Evolutionary conservation across 2,329 filamentous ascomycete species (phyloP).

Genomic region (Xylogone sp.): DNA sequence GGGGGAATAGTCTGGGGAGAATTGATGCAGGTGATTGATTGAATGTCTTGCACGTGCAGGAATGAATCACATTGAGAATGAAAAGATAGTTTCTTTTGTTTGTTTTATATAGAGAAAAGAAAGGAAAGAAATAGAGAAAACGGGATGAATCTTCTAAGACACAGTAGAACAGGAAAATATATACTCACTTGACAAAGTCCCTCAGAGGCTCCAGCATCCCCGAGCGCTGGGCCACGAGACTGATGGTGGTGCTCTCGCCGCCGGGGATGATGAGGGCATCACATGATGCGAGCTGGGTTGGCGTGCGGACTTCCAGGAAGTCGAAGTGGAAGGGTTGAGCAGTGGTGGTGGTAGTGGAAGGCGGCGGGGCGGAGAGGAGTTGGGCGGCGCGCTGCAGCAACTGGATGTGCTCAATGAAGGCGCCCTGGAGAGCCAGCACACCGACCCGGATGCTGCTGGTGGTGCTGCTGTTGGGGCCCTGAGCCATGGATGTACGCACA

Average conservation of each 20-base stretch:
- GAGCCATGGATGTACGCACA: not conserved
- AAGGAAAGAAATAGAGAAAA: no score
- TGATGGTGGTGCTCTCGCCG: slow-evolving; percentile 92
- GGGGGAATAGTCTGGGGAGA: slow-evolving; percentile 4
- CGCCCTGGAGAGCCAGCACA: slow-evolving; percentile 79
- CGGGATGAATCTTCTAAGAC: no score
- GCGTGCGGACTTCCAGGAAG: slow-evolving; percentile 78
- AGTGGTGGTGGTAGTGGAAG: slow-evolving; percentile 5
- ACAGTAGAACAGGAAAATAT: not conserved
- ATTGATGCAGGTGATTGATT: no score
- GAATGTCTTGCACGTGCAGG: no score
- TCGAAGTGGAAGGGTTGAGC: not conserved
- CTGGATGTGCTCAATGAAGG: slow-evolving; percentile 83
- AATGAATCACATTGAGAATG: no score
- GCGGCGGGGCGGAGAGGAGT: slow-evolving; percentile 32
- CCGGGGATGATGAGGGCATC: slow-evolving; percentile 87
- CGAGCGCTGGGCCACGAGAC: slow-evolving; percentile 78
- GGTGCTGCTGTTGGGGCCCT: slow-evolving; percentile 1
- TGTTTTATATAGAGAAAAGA: no score
- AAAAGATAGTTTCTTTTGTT: no score
- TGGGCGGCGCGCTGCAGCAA: slow-evolving; percentile 67
- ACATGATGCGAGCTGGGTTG: slow-evolving; percentile 65
- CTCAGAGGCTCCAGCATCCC: slow-evolving; percentile 79
- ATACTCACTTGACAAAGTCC: slow-evolving; percentile 81
- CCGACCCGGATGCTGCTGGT: slow-evolving; percentile 45